Base-by-base conservation (phyloP, 2,329 filamentous ascomycete species). In the Ceratocystis papillata region DNA sequence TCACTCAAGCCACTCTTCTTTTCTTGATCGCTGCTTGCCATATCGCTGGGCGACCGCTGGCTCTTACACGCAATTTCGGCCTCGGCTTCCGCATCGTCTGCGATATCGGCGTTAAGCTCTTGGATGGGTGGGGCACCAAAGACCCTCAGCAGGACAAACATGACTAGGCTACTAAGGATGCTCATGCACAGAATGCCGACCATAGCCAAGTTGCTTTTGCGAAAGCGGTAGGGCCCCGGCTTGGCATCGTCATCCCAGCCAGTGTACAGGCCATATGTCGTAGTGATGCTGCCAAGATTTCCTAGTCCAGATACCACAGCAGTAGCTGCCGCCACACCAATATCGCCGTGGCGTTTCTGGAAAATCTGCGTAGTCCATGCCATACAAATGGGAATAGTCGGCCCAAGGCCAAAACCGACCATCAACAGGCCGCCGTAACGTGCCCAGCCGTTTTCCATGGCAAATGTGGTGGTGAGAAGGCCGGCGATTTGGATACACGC, bases 351-450 rank as follows among this genome's bases (percentile, higher is more conserved):
- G 12, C 91, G 87, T 41, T 83, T 83, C 76, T 96, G 90, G 79
- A 96, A 96, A 72, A 96, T 87, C 76, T 96, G 89, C 69, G 86
- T 89, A 41, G 89, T 90, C 91, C 91, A 96, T 45, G 90, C 87
- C 91, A 96, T 96, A 74, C 89, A 93, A 72, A 93, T 93, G 10
- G 91, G 91, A 0, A 96, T 90, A 0, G 91, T 96, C 2, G 91
- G 91, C 1, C 91, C 91, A 1, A 96, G 85, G 0, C 91, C 91
- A 72, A 96, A 96, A 3, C 91, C 91, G 45, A 96, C 87, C 77
- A 96, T 87, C 63, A 96, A 78, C n/a, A 96, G 83, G 3, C 91
- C 91, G 61, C 88, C 89, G 73, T 96, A 96, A 53, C 90, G 85
- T 1, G 89, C 86, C 90, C 90, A 96, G 46, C 87, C 84, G 70